Conservation (phyloP, 2,329 filamentous ascomycete genomes). For the Rachicladosporium sp. region DNA sequence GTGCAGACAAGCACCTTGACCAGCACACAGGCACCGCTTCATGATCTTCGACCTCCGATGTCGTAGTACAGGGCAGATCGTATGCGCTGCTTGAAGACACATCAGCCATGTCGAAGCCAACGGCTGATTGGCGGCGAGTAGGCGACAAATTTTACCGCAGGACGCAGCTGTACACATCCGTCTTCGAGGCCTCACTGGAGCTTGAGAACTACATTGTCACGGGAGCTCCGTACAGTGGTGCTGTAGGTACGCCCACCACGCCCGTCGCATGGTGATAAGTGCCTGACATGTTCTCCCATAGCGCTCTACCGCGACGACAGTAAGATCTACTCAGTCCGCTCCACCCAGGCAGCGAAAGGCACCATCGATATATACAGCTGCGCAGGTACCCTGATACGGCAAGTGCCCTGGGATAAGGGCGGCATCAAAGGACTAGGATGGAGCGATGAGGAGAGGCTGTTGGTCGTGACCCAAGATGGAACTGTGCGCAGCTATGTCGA, state of each 20-base stretch:
- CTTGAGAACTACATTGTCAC: conserved; percentile 87
- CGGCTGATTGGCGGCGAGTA: conserved; percentile 86
- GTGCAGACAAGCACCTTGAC: too few relatives aligned
- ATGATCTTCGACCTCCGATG: too few relatives aligned
- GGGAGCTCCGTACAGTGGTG: conserved; percentile 85
- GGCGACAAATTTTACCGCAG: conserved; percentile 94
- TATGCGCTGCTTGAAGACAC: too few relatives aligned
- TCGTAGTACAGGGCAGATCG: too few relatives aligned
- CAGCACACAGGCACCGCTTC: too few relatives aligned
- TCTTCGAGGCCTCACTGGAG: conserved; percentile 89
- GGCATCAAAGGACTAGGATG: conserved; percentile 80
- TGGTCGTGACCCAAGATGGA: conserved; percentile 81
- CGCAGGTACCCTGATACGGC: conserved; percentile 65
- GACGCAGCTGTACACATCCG: conserved; percentile 78
- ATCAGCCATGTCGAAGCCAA: conserved; percentile 44
- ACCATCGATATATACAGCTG: conserved; percentile 92
- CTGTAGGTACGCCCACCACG: conserved; percentile 55
- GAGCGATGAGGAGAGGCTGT: conserved; percentile 87
- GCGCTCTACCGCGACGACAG: conserved; percentile 80
- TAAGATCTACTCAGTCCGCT: conserved; percentile 69
- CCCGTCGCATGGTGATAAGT: neutral
- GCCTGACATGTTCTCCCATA: conserved; percentile 27
- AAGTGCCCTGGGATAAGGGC: conserved; percentile 69
- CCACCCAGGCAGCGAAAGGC: conserved; percentile 58
- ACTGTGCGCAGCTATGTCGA: conserved; percentile 83